phyloP scores from a whole-genome alignment of 2,329 filamentous ascomycete genomes.

The Fusarium sacchari region DNA sequence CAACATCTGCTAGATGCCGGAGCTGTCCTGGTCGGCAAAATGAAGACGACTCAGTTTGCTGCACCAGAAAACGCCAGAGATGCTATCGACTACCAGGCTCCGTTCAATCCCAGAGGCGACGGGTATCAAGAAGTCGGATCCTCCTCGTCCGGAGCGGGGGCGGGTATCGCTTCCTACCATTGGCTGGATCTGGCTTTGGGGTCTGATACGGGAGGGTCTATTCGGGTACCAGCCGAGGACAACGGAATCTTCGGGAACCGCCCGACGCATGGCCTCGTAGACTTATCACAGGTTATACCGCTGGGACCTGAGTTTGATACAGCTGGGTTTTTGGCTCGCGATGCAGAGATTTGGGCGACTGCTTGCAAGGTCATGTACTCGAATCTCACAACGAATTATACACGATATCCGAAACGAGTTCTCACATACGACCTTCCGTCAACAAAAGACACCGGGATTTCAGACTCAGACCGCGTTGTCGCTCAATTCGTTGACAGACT shows the following conservation, averaged over 20 bases:
- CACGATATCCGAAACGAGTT: background rate
- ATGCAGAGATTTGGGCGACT: background rate
- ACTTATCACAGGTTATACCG: background rate
- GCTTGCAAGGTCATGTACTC: background rate
- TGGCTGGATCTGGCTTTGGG: background rate
- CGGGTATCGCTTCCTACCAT: background rate
- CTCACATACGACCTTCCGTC: background rate
- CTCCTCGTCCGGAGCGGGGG: background rate
- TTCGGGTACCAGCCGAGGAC: background rate
- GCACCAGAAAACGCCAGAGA: background rate
- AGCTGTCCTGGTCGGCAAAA: background rate
- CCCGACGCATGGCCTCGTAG: background rate
- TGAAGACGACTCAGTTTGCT: background rate
- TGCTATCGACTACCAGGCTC: background rate
- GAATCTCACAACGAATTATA: background rate
- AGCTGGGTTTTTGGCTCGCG: background rate
- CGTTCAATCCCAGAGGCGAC: background rate
- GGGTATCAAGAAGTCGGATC: background rate
- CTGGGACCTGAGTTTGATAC: background rate
- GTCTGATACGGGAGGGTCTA: background rate
- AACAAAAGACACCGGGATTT: accelerated
- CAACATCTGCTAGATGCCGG: background rate
- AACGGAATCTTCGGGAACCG: background rate
- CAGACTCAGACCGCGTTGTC: background rate
- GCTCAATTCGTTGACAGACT: background rate